Evolutionary conservation across 192 early-diverging fungal genomes (phyloP).

Genomic region (Coemansia sp.): DNA sequence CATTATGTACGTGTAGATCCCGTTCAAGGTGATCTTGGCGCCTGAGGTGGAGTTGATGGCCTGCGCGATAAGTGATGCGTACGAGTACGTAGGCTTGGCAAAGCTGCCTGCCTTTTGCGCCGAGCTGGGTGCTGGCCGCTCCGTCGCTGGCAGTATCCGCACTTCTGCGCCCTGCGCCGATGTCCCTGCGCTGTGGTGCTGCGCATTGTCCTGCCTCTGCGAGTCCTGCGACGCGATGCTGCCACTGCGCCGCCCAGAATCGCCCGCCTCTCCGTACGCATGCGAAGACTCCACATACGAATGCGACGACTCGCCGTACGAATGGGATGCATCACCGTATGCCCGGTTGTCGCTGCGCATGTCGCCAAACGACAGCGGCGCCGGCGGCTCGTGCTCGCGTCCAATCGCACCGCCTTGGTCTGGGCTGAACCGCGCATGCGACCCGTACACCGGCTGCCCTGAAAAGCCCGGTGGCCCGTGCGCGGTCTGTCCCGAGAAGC

Average conservation of each 20-base stretch:
- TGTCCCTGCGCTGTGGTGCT: not conserved
- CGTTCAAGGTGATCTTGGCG: constrained; percentile 80
- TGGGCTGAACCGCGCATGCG: constrained; percentile 7
- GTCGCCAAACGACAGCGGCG: constrained; percentile 38
- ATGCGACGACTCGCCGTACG: not conserved
- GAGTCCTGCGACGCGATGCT: constrained; percentile 3
- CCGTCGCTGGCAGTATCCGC: constrained; percentile 47
- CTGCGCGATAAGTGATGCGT: constrained; percentile 85
- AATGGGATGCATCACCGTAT: not conserved
- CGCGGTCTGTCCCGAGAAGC: not conserved
- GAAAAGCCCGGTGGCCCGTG: constrained; percentile 8
- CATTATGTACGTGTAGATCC: constrained; percentile 85
- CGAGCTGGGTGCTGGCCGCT: constrained; percentile 17
- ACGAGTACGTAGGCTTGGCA: constrained; percentile 82
- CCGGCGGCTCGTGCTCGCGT: constrained; percentile 23
- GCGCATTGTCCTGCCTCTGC: not conserved
- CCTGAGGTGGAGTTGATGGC: constrained; percentile 77
- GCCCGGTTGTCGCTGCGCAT: constrained; percentile 9
- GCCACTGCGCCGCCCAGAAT: not conserved
- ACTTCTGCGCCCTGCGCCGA: constrained; percentile 11
- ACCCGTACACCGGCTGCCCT: not conserved
- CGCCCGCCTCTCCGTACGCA: not conserved
- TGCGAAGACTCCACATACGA: too few species aligned
- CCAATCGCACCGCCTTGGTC: not conserved
- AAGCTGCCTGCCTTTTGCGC: not conserved